phyloP scores from a whole-genome alignment of 768 basidiomycete genomes.

The Lactarius trivialis region DNA sequence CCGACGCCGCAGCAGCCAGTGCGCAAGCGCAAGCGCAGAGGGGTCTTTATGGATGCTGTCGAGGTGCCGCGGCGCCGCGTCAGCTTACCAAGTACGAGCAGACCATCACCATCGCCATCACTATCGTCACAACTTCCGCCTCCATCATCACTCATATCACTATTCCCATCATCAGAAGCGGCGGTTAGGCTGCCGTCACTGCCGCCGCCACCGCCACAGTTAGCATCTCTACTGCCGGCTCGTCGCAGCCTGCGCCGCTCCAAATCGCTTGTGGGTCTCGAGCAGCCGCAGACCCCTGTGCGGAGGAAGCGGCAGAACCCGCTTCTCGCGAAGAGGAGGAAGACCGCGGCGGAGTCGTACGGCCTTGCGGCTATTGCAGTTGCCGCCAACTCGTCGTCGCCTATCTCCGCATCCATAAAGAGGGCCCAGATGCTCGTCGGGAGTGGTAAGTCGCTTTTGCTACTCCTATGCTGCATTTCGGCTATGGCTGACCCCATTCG shows the following conservation, averaged over 20 bases:
- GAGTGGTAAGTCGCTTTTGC: conserved; percentile 32
- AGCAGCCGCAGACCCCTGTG: background rate
- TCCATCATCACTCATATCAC: background rate
- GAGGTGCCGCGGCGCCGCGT: conserved; percentile 36
- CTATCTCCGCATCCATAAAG: conserved; percentile 24
- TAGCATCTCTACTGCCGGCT: background rate
- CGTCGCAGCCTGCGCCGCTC: conserved; percentile 20
- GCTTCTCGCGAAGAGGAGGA: background rate
- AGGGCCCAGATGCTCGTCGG: conserved; percentile 26
- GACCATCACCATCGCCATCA: background rate
- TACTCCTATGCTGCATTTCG: background rate
- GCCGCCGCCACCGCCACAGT: background rate
- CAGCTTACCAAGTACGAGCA: background rate
- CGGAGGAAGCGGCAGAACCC: conserved; percentile 13
- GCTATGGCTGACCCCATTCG: background rate
- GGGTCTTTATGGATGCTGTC: conserved; percentile 47
- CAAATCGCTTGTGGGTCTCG: conserved; percentile 7
- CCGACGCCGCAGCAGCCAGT: conserved; percentile 9
- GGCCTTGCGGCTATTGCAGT: no score
- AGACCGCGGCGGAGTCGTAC: background rate
- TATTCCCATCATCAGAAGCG: background rate
- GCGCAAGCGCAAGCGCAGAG: conserved; percentile 39
- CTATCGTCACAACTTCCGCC: background rate
- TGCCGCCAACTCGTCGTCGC: conserved; percentile 17
- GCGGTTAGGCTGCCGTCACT: background rate